Conservation (phyloP, 1,284 basidiomycete genomes). For the Testicularia cyperi region DNA sequence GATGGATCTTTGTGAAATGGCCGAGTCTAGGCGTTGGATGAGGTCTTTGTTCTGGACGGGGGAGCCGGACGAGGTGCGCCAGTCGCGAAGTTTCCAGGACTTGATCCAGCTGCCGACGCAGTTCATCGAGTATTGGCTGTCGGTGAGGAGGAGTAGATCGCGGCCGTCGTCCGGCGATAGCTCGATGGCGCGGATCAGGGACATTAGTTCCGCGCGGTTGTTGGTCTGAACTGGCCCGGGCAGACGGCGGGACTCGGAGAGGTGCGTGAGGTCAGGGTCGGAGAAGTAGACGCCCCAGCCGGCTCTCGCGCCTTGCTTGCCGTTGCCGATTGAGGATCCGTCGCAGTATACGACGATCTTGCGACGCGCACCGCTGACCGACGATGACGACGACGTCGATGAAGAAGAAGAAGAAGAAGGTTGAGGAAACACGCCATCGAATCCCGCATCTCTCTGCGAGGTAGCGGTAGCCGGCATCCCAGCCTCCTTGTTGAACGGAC, state of each 20-base stretch:
- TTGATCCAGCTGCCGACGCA: conserved; percentile 68
- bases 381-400: too few relatives aligned
- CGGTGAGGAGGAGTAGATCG: conserved; percentile 70
- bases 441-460: too few relatives aligned
- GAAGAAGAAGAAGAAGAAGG: too few relatives aligned
- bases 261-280: conserved; percentile 52
- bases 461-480: too few relatives aligned
- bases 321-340: conserved; percentile 78
- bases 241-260: conserved; percentile 75
- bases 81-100: conserved; percentile 67
- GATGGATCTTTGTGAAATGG: conserved; percentile 5
- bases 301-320: conserved; percentile 58
- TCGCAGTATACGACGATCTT: conserved; percentile 69
- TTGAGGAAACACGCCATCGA: too few relatives aligned
- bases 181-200: conserved; percentile 73
- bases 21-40: conserved; percentile 66
- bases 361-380: too few relatives aligned
- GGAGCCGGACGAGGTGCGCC: conserved; percentile 63
- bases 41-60: conserved; percentile 70
- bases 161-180: conserved; percentile 65
- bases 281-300: conserved; percentile 56
- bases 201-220: conserved; percentile 81
- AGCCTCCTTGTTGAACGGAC: too few relatives aligned
- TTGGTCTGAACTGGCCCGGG: conserved; percentile 78
- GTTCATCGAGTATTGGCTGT: conserved; percentile 74